Evolutionary conservation across 2,329 filamentous ascomycete species (phyloP).

Genomic region (Akanthomyces muscarius): DNA sequence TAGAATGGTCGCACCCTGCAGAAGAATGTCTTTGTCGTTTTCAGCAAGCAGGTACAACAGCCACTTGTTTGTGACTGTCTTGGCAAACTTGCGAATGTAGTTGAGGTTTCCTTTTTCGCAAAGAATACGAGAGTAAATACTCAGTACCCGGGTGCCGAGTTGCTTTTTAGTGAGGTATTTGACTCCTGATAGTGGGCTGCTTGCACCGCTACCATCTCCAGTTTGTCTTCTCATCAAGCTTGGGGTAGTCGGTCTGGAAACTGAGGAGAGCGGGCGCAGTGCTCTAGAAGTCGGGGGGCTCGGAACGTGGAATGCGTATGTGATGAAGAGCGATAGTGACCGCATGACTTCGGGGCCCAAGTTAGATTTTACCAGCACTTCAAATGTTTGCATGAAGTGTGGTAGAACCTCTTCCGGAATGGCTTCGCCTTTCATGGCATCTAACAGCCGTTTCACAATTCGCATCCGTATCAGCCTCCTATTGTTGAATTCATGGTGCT

Average conservation of each 20-base stretch:
- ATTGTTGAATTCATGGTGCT: conserved; percentile 88
- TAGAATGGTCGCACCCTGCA: conserved; percentile 77
- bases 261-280: conserved; percentile 41
- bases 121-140: conserved; percentile 72
- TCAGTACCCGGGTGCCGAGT: conserved; percentile 69
- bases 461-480: conserved; percentile 85
- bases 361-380: conserved; percentile 73
- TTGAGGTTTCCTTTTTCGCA: conserved; percentile 66
- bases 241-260: conserved; percentile 40
- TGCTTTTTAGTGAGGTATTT: conserved; percentile 59
- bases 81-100: conserved; percentile 82
- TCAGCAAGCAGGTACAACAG: conserved; percentile 86
- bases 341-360: conserved; percentile 81
- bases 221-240: conserved; percentile 35
- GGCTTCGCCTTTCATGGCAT: conserved; percentile 82
- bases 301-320: conserved; percentile 74
- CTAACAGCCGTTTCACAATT: conserved; percentile 87
- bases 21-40: conserved; percentile 75
- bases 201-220: conserved; percentile 31
- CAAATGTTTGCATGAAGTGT: conserved; percentile 75
- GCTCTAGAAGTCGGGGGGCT: conserved; percentile 47
- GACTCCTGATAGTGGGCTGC: conserved; percentile 28
- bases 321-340: conserved; percentile 85
- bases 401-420: conserved; percentile 68
- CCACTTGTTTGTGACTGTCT: conserved; percentile 97